These are phyloP conservation scores for Circinella umbellata DNA, from an alignment of 371 early-diverging fungal species.

Conservation along the genomic window DNA sequence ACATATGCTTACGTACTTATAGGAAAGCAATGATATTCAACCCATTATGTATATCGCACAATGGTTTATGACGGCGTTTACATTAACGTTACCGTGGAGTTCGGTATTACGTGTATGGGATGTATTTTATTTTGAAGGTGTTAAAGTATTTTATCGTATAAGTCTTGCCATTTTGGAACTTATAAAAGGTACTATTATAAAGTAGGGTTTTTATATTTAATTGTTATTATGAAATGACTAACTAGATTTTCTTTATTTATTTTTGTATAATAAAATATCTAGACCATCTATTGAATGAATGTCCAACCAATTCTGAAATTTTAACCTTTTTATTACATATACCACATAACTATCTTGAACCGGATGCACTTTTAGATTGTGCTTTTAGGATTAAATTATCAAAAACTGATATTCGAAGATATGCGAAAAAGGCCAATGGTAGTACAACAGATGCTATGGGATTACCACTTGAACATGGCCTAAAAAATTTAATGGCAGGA, in stretches of 20 bases:
- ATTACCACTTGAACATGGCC: constrained; percentile 46
- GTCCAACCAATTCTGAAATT: constrained; percentile 80
- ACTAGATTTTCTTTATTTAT: no score
- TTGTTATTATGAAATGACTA: no score
- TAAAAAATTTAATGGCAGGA: constrained; percentile 50
- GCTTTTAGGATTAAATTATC: constrained; percentile 72
- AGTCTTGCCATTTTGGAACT: constrained; percentile 82
- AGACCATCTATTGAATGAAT: constrained; percentile 70
- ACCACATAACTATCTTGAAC: constrained; percentile 73
- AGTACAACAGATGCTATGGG: constrained; percentile 41
- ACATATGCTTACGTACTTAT: background rate
- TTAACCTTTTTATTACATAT: constrained; percentile 82
- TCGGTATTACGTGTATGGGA: constrained; percentile 94
- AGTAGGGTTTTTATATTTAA: background rate
- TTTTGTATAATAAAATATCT: background rate
- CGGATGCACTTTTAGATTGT: constrained; percentile 71
- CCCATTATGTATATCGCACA: constrained; percentile 91
- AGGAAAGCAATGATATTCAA: constrained; percentile 73
- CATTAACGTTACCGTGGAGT: constrained; percentile 90
- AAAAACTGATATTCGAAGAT: constrained; percentile 49
- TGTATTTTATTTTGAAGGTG: constrained; percentile 85
- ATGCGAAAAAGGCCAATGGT: constrained; percentile 47
- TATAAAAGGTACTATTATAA: constrained; percentile 49
- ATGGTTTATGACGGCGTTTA: constrained; percentile 95
- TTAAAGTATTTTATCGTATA: constrained; percentile 84